Evolutionary conservation across 1,139 yeast species (phyloP).

Genomic region (Yamadazyma trypodendri): DNA sequence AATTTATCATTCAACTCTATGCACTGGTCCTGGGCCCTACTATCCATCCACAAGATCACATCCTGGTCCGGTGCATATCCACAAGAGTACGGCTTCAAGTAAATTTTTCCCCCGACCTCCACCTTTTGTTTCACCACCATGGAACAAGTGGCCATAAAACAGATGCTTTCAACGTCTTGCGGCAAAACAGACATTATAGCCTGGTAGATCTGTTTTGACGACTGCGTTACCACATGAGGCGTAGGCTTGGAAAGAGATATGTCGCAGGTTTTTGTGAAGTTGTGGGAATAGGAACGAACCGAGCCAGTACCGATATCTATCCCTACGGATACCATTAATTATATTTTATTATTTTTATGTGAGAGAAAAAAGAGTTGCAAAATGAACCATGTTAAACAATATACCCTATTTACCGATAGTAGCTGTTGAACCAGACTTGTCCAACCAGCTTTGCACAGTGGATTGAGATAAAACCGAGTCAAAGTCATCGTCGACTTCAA

Average conservation of each 20-base stretch:
- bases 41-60: slow-evolving; percentile 62
- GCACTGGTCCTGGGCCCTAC: slow-evolving; percentile 37
- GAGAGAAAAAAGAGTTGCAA: neutral
- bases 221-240: slow-evolving; percentile 35
- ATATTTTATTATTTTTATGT: too few relatives aligned
- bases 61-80: slow-evolving; percentile 27
- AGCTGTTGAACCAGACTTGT: slow-evolving; percentile 44
- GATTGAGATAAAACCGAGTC: slow-evolving; percentile 50
- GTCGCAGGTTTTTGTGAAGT: slow-evolving; percentile 14
- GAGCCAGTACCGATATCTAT: slow-evolving; percentile 57
- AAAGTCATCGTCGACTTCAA: slow-evolving; percentile 58
- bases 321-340: slow-evolving; percentile 28
- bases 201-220: slow-evolving; percentile 34
- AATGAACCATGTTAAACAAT: too few relatives aligned
- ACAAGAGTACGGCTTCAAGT: slow-evolving; percentile 28
- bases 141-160: slow-evolving; percentile 54
- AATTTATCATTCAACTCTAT: slow-evolving; percentile 25
- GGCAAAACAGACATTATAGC: slow-evolving; percentile 13
- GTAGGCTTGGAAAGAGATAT: slow-evolving; percentile 12
- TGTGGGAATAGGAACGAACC: slow-evolving; percentile 27
- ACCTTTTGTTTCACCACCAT: slow-evolving; percentile 39
- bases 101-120: slow-evolving; percentile 12
- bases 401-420: slow-evolving; percentile 18
- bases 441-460: slow-evolving; percentile 58
- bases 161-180: slow-evolving; percentile 17